These are phyloP conservation scores for Xylaria telfairii DNA, from an alignment of 495 filamentous ascomycete species.

Conservation along the genomic window DNA sequence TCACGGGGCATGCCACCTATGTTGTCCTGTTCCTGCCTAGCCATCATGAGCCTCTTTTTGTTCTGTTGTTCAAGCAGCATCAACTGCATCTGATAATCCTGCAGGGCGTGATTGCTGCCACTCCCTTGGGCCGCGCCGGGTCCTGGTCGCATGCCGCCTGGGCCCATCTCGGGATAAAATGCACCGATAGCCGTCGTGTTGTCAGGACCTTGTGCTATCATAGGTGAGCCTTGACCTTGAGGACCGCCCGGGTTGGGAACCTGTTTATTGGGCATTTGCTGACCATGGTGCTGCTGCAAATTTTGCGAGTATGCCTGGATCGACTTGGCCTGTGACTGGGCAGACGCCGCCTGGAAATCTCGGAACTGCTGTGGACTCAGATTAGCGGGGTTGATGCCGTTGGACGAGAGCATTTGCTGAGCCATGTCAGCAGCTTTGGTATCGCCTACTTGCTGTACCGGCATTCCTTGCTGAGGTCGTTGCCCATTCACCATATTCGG, in stretches of 20 bases:
- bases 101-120: constrained; percentile 88
- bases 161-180: constrained; percentile 64
- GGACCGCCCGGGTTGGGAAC: constrained; percentile 60
- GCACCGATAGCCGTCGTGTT: constrained; percentile 64
- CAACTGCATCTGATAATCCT: constrained; percentile 99
- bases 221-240: constrained; percentile 73
- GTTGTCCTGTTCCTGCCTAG: constrained; percentile 91
- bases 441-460: constrained; percentile 71
- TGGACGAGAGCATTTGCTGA: constrained; percentile 66
- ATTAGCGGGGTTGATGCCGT: constrained; percentile 75
- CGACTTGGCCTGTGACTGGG: constrained; percentile 73
- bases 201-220: constrained; percentile 77
- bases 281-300: constrained; percentile 79
- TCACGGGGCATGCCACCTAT: constrained; percentile 59
- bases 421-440: constrained; percentile 54
- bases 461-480: constrained; percentile 73
- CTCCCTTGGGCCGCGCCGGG: constrained; percentile 60
- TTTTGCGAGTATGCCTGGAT: constrained; percentile 86
- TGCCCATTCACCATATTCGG: constrained; percentile 80
- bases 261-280: constrained; percentile 75
- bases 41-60: constrained; percentile 96
- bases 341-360: constrained; percentile 67
- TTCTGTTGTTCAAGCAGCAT: constrained; percentile 99
- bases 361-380: constrained; percentile 80
- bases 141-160: constrained; percentile 62